Percentiles rank a stretch among this genome's conserved stretches.
phyloP scores from a whole-genome alignment of 345 rosid genomes.

The Geranium rotundifolium region DNA sequence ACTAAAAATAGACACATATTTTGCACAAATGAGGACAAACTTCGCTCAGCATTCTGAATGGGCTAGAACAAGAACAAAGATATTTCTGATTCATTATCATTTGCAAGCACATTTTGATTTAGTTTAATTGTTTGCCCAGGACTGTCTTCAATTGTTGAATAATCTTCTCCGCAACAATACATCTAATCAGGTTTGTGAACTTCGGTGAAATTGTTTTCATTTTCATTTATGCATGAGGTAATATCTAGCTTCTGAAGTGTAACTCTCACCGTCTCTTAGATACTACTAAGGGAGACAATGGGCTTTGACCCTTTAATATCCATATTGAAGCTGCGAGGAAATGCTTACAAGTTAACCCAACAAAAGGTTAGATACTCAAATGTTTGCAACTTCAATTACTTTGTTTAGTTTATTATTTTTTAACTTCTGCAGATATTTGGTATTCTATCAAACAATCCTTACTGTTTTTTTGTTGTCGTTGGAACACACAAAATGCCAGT shows the following conservation, averaged over 20 bases:
- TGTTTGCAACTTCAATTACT: slow-evolving; percentile 7
- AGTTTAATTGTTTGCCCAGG: slow-evolving; percentile 33
- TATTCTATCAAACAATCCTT: slow-evolving; percentile 16
- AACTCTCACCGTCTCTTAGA: slow-evolving; percentile 22
- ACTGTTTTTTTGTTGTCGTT: slow-evolving; percentile 27
- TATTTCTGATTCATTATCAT: background rate
- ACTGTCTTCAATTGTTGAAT: slow-evolving; percentile 83
- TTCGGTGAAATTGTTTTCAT: slow-evolving; percentile 7
- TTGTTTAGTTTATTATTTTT: slow-evolving; percentile 1
- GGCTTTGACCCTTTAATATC: slow-evolving; percentile 79
- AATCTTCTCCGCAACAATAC: slow-evolving; percentile 76
- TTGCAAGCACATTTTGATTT: slow-evolving; percentile 7
- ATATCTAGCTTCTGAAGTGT: background rate
- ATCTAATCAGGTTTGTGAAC: slow-evolving; percentile 68
- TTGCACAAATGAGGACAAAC: too few species aligned
- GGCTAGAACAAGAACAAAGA: background rate
- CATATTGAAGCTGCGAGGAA: slow-evolving; percentile 66
- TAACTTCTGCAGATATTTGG: slow-evolving; percentile 4
- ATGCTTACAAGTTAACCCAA: slow-evolving; percentile 72
- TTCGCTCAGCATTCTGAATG: background rate
- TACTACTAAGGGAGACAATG: slow-evolving; percentile 81
- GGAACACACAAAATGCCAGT: slow-evolving; percentile 58
- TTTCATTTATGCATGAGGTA: slow-evolving; percentile 3
- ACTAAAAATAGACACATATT: too few species aligned
- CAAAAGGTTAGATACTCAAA: slow-evolving; percentile 80